phyloP scores from a whole-genome alignment of 306 rosid genomes.

The Datisca glomerata region DNA sequence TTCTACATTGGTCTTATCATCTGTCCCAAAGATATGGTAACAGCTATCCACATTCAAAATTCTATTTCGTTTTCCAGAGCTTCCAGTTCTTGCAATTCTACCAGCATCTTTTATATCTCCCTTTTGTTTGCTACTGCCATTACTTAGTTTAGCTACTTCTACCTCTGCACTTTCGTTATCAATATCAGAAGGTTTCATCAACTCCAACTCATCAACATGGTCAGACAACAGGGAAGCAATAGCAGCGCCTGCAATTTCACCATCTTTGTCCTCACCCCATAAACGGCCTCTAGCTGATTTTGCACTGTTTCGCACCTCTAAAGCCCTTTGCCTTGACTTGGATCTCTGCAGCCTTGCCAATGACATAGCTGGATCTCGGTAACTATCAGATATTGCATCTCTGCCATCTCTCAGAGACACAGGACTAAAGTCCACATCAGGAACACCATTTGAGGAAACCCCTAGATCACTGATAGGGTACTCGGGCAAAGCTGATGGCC shows the following conservation, averaged over 20 bases:
- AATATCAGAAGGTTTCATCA: slow-evolving; percentile 26
- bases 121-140: slow-evolving; percentile 15
- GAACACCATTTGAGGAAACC: slow-evolving; percentile 26
- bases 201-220: slow-evolving; percentile 20
- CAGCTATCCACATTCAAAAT: slow-evolving; percentile 21
- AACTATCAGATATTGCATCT: slow-evolving; percentile 18
- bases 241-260: slow-evolving; percentile 20
- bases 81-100: slow-evolving; percentile 31
- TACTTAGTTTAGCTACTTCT: slow-evolving; percentile 25
- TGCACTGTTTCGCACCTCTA: slow-evolving; percentile 56
- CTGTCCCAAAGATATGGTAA: slow-evolving; percentile 12
- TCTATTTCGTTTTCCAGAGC: slow-evolving; percentile 20
- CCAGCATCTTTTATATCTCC: slow-evolving; percentile 14
- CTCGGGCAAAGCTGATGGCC: slow-evolving; percentile 23
- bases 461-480: slow-evolving; percentile 24
- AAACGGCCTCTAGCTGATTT: slow-evolving; percentile 22
- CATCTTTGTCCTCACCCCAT: slow-evolving; percentile 23
- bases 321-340: slow-evolving; percentile 76
- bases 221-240: slow-evolving; percentile 24
- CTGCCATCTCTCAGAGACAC: slow-evolving; percentile 16
- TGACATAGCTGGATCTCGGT: slow-evolving; percentile 48
- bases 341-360: slow-evolving; percentile 75
- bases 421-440: slow-evolving; percentile 18
- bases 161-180: slow-evolving; percentile 17
- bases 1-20: slow-evolving; percentile 11